A percentile compares a stretch with the other conserved stretches of the same genome.
Conservation (phyloP, 192 early-diverging fungal genomes). For the Pecoramyces ruminantium region DNA sequence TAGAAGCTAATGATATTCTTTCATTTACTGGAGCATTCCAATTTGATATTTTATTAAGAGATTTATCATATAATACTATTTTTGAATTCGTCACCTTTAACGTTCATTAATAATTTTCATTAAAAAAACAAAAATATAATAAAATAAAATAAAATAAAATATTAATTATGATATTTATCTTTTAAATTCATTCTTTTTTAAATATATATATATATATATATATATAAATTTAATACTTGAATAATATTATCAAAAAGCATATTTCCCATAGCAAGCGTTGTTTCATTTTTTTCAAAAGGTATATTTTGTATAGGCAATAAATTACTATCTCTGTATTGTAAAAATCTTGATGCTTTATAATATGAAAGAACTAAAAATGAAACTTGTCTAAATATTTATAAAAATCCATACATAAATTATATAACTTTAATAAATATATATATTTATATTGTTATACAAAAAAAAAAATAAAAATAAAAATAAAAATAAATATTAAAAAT, state of each 20-base stretch:
- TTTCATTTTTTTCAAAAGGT: conserved; percentile 10
- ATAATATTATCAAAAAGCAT: conserved; percentile 23
- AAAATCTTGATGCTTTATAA: neutral
- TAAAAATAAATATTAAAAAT: neutral
- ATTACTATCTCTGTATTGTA: neutral
- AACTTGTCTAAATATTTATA: neutral
- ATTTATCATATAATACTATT: neutral
- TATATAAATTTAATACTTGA: conserved; percentile 20
- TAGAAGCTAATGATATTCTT: conserved; percentile 34
- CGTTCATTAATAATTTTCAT: neutral
- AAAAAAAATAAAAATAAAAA: too few species aligned
- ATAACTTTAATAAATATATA: too few species aligned
- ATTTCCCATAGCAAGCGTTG: conserved; percentile 27
- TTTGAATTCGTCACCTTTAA: neutral
- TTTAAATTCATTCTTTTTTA: too few species aligned
- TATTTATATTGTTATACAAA: too few species aligned
- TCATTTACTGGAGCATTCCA: conserved; percentile 1
- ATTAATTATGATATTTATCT: too few species aligned
- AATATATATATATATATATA: neutral
- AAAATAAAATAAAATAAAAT: too few species aligned
- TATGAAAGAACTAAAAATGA: neutral
- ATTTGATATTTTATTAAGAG: neutral
- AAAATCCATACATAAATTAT: too few species aligned
- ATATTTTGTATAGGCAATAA: neutral
- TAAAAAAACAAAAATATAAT: neutral